A percentile compares a stretch with the other conserved stretches of the same genome.
phyloP scores from a whole-genome alignment of 1,284 basidiomycete species.

The Marasmius sp. region DNA sequence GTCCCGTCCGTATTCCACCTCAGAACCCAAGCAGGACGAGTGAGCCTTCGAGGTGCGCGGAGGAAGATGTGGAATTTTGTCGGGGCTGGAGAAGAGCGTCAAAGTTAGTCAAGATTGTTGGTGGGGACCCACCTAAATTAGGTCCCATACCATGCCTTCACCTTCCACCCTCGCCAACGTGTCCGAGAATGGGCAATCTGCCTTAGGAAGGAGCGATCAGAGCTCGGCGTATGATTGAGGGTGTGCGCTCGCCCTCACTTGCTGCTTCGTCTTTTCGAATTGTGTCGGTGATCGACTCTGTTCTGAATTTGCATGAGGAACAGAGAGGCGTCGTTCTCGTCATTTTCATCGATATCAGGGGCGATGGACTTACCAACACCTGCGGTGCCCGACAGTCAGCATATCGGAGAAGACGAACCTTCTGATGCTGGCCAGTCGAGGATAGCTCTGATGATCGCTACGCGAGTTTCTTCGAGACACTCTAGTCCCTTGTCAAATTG shows the following conservation, averaged over 20 bases:
- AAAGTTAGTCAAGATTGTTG: not conserved
- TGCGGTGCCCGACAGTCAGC: not conserved
- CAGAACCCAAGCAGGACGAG: conserved; percentile 72
- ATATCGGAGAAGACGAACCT: not conserved
- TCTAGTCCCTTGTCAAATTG: not conserved
- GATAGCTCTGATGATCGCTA: not conserved
- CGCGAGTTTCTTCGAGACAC: not conserved
- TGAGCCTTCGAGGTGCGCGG: conserved; percentile 68
- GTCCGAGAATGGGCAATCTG: too few species aligned
- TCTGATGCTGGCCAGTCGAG: not conserved
- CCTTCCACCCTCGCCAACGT: too few species aligned
- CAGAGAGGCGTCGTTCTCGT: too few species aligned
- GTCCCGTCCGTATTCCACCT: conserved; percentile 54
- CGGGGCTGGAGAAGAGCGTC: conserved; percentile 46
- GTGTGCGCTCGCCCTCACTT: too few species aligned
- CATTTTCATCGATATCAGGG: not conserved
- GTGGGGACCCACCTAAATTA: conserved; percentile 57
- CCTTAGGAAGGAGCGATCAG: too few species aligned
- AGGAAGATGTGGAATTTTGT: conserved; percentile 72
- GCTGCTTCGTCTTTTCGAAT: too few species aligned
- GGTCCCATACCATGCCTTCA: too few species aligned
- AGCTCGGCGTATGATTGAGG: too few species aligned
- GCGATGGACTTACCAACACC: not conserved
- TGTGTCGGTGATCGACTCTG: too few species aligned
- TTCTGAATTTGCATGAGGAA: too few species aligned